Evolutionary conservation across 441 rosid genomes (phyloP).

Genomic region (Geranium incanum): DNA sequence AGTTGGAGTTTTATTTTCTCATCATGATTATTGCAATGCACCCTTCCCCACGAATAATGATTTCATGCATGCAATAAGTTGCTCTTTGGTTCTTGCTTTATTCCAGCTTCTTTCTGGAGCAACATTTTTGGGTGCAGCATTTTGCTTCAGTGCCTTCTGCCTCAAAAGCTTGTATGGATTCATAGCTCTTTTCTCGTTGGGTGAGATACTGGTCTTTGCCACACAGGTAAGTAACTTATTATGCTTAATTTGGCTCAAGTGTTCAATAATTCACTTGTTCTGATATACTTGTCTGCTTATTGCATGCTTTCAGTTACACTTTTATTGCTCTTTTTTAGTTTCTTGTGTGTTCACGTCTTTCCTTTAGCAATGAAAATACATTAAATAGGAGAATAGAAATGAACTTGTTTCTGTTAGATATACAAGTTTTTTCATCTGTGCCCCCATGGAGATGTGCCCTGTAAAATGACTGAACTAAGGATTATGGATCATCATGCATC

Average conservation of each 20-base stretch:
- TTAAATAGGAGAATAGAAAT: too few species aligned
- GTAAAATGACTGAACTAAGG: too few species aligned
- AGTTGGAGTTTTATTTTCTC: not conserved
- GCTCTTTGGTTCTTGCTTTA: constrained; percentile 10
- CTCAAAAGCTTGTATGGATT: constrained; percentile 77
- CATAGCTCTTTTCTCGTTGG: constrained; percentile 71
- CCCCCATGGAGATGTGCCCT: too few species aligned
- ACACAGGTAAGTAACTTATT: constrained; percentile 49
- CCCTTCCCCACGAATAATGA: not conserved
- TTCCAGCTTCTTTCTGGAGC: constrained; percentile 71
- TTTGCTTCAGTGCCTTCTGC: constrained; percentile 81
- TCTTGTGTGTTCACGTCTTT: too few species aligned
- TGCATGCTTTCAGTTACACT: not conserved
- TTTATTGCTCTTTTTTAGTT: too few species aligned
- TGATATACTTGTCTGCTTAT: not conserved
- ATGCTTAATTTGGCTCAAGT: not conserved
- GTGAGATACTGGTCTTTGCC: constrained; percentile 82
- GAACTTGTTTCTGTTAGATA: too few species aligned
- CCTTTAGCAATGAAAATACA: too few species aligned
- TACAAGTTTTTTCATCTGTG: too few species aligned
- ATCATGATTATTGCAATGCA: not conserved
- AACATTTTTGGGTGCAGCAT: constrained; percentile 67
- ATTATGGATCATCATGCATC: too few species aligned
- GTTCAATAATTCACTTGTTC: not conserved
- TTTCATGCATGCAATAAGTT: not conserved